Conservation (phyloP, 768 basidiomycete genomes). For the Lactarius sanguifluus region DNA sequence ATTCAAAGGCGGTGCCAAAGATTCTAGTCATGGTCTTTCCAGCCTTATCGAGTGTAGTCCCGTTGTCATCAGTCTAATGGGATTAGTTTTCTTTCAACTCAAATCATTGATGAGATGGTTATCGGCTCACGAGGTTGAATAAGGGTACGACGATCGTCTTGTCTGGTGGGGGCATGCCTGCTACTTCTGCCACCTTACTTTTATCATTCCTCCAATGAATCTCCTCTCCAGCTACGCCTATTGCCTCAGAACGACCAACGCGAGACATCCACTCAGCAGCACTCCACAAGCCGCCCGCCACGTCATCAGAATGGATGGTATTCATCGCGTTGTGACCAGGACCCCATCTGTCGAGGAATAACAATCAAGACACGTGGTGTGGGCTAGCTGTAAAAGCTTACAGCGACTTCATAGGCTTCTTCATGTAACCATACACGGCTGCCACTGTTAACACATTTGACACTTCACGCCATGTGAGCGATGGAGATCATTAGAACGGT, state of each 20-base stretch:
- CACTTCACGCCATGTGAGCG: constrained; percentile 43
- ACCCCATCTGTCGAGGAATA: constrained; percentile 55
- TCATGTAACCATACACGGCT: constrained; percentile 77
- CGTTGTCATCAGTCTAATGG: constrained; percentile 68
- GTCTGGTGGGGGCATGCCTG: constrained; percentile 57
- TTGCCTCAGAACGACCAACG: constrained; percentile 62
- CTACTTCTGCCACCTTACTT: constrained; percentile 60
- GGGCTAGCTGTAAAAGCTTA: constrained; percentile 39
- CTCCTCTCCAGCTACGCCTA: constrained; percentile 63
- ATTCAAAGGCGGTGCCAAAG: constrained; percentile 80
- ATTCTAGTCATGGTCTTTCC: constrained; percentile 65
- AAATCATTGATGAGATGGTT: background rate
- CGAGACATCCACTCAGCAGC: constrained; percentile 73
- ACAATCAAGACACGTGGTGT: constrained; percentile 1
- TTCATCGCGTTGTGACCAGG: constrained; percentile 74
- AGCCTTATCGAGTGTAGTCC: constrained; percentile 65
- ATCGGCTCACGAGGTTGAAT: constrained; percentile 69
- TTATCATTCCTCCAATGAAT: constrained; percentile 71
- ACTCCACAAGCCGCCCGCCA: constrained; percentile 76
- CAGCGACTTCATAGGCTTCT: constrained; percentile 86
- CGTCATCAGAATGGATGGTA: constrained; percentile 76
- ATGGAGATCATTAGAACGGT: background rate
- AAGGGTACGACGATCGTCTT: constrained; percentile 66
- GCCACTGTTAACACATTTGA: constrained; percentile 71
- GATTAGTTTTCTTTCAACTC: constrained; percentile 14